Base-by-base conservation (phyloP, 139 green algal species). In the Chlorella ohadii region DNA sequence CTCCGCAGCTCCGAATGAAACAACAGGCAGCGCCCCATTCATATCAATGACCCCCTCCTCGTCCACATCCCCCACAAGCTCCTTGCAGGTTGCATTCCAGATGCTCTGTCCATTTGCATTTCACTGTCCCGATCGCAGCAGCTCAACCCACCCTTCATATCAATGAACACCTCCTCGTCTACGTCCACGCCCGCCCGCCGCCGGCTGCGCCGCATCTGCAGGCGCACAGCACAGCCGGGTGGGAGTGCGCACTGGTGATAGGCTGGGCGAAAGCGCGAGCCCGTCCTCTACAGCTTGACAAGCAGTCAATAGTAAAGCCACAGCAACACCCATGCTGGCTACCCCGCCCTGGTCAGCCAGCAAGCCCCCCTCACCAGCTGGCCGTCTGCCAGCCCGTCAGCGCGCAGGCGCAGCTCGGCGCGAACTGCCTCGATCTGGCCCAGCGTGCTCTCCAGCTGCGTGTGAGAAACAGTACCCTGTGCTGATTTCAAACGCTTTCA, bases 131-230 rank as follows among this genome's bases (percentile, higher is more conserved):
- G 19, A 23, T 44, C 41, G 28, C 41, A 22, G 27, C 61, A 36
- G 44, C 44, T n/a, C n/a, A n/a, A n/a, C 78, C 17, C 38, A 71
- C 57, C 70, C 57, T 85, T 36, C 0, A 79, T 1, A 51, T 79
- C 80, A 25, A 85, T 61, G 47, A 28, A 28, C 61, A 85, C 70
- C 68, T 85, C 80, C 4, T 85, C 80, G 22, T 78, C 84, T 0
- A 64, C 83, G 25, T 87, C 71, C 19, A 87, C 76, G 34, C 84
- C 84, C 66, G 84, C 84, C 39, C 67, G 34, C 28, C 84, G 78
- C 38, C 68, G 67, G 74, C 76, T 85, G 66, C 84, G 76, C 65
- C 84, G 77, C 63, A 88, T 72, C 71, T 84, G 79, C 79, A 55
- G 36, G 28, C 33, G 4, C 9, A 13, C 16, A 17, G 1, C 12